Evolutionary conservation across 345 rosid species (phyloP), one percentile per base, ranked within the genome.

Genomic region (Brassica incana): DNA sequence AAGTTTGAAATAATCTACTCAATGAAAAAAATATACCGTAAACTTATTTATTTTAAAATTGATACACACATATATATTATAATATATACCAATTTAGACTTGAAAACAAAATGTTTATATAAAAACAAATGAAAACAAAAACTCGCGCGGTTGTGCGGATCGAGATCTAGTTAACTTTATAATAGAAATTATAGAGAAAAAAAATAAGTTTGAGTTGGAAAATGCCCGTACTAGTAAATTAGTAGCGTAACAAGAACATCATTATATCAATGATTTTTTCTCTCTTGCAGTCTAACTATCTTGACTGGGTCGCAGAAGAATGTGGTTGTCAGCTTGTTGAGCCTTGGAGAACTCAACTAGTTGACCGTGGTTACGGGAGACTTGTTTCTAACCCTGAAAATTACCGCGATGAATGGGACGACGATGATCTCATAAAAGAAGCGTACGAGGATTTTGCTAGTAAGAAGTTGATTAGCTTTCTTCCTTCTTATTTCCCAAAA

Each of bases 401-500:
- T 5, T 88, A 84, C 43, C 83, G 92, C 0, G 91, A 90, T 27
- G 83, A 84, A 70, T 87, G 88, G 92, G 87, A 83, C 14, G 92
- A 86, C 36, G 50, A 89, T 18, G 60, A 84, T 65, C 81, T 84
- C 74, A 50, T 83, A 73, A 20, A 67, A 68, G 81, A 81, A 84
- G 88, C 93, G 0, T 61, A 77, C 12, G 67, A 84, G 16, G 92
- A 91, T 71, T 85, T 89, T 43, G 38, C 48, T 12, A 77, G 67
- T 25, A 66, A 75, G 40, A 75, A 75, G 40, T 56, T 67, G 25
- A 75, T 36, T 35, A 56, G 27, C 10, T n/a, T 5, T 9, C 58
- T 1, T 75, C 38, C 29, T 87, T 66, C 68, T 64, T 12, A 64
- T 8, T 64, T 30, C 43, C 68, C 18, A 3, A 6, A 33, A n/a